Conservation (phyloP, 768 basidiomycete genomes). For the Gloeophyllum trabeum region DNA sequence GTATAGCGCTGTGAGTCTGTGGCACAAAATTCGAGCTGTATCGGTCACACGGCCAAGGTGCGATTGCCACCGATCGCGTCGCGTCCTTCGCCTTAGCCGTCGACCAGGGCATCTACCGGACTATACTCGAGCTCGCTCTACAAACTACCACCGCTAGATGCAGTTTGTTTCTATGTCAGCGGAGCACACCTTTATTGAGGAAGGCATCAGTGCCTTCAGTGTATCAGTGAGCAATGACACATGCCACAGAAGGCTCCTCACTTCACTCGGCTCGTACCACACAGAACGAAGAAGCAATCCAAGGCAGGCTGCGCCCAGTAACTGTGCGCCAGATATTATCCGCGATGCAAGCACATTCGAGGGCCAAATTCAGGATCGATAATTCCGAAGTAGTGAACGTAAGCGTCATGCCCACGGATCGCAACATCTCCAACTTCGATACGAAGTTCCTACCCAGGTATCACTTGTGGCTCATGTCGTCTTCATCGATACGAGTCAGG, state of each 20-base stretch:
- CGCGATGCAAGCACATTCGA: conserved; percentile 28
- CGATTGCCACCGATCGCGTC: too few relatives aligned
- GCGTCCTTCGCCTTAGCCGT: too few relatives aligned
- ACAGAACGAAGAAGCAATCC: conserved; percentile 5
- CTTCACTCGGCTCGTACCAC: neutral
- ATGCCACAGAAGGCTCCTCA: neutral
- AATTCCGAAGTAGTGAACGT: conserved; percentile 26
- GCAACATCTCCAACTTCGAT: conserved; percentile 11
- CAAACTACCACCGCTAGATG: neutral
- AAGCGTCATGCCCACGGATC: conserved; percentile 6
- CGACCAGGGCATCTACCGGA: too few relatives aligned
- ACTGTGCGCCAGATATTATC: conserved; percentile 41
- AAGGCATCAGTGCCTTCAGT: neutral
- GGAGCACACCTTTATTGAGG: neutral
- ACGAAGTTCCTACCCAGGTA: conserved; percentile 17
- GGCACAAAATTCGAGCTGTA: too few relatives aligned
- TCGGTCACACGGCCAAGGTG: too few relatives aligned
- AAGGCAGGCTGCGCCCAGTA: conserved; percentile 41
- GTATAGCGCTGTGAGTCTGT: too few relatives aligned
- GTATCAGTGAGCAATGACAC: too few relatives aligned
- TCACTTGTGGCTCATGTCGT: conserved; percentile 22
- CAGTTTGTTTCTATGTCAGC: neutral
- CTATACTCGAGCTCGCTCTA: too few relatives aligned
- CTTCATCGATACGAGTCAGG: neutral
- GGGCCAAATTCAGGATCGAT: conserved; percentile 35